phyloP scores from a whole-genome alignment of 345 rosid genomes.

The Hibiscus trionum region DNA sequence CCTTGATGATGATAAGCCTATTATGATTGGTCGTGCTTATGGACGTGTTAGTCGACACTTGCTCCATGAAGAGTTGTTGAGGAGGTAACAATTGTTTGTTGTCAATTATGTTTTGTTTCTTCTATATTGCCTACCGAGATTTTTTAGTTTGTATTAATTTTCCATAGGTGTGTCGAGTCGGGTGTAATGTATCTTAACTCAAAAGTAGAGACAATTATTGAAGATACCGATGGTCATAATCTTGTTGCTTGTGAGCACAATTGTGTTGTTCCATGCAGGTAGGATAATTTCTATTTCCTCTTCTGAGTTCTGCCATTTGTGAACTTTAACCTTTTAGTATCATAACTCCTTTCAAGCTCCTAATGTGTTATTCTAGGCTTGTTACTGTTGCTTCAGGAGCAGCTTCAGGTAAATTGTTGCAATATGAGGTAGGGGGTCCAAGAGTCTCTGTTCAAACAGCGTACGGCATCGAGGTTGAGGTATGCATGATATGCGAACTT shows the following conservation, averaged over 20 bases:
- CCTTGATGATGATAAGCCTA: conserved; percentile 61
- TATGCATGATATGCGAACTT: conserved; percentile 18
- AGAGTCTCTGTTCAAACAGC: conserved; percentile 93
- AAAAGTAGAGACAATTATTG: conserved; percentile 73
- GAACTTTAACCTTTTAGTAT: background rate
- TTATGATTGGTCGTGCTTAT: conserved; percentile 84
- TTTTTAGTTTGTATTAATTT: conserved; percentile 43
- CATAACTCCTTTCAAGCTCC: conserved; percentile 19
- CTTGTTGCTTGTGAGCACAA: conserved; percentile 62
- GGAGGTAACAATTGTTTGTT: conserved; percentile 40
- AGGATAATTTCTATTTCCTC: conserved; percentile 7
- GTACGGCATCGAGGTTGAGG: conserved; percentile 98
- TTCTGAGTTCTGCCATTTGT: background rate
- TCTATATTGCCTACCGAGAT: background rate
- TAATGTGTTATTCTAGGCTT: conserved; percentile 58
- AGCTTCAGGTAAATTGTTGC: conserved; percentile 95
- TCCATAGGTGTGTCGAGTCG: conserved; percentile 92
- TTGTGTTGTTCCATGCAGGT: conserved; percentile 73
- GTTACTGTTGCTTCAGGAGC: conserved; percentile 99
- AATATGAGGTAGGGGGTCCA: conserved; percentile 96
- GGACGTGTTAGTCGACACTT: conserved; percentile 87
- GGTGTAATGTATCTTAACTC: conserved; percentile 94
- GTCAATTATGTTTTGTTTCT: background rate
- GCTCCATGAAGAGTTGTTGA: conserved; percentile 83
- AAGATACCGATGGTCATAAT: conserved; percentile 60